Evolutionary conservation across 2,329 filamentous ascomycete species (phyloP).

Genomic region (Penicillium thymicola): DNA sequence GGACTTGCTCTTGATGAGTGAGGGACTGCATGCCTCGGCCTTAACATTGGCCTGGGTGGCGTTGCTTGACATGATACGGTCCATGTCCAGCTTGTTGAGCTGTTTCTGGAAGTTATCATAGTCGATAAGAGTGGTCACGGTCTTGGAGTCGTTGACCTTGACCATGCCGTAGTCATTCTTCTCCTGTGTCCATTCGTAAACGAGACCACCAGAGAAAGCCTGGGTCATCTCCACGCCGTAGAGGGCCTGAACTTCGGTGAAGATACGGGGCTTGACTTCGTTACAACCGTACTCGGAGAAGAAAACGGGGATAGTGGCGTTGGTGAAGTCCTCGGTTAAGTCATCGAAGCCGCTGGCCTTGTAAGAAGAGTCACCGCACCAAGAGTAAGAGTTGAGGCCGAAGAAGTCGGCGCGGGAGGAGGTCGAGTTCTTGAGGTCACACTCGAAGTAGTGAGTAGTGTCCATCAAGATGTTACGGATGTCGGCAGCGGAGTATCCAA

Average conservation of each 20-base stretch:
- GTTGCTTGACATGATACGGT: slow-evolving; percentile 61
- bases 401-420: slow-evolving; percentile 61
- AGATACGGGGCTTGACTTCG: slow-evolving; percentile 53
- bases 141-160: slow-evolving; percentile 56
- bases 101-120: slow-evolving; percentile 72
- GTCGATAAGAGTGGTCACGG: slow-evolving; percentile 59
- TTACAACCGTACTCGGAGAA: slow-evolving; percentile 69
- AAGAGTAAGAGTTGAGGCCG: slow-evolving; percentile 66
- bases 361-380: slow-evolving; percentile 60
- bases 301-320: slow-evolving; percentile 60
- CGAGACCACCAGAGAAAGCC: slow-evolving; percentile 56
- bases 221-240: slow-evolving; percentile 59
- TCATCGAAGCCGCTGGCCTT: slow-evolving; percentile 54
- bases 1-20: slow-evolving; percentile 61
- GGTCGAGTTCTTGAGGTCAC: slow-evolving; percentile 49
- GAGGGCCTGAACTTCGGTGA: slow-evolving; percentile 59
- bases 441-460: slow-evolving; percentile 61
- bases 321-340: slow-evolving; percentile 57
- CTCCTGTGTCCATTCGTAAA: slow-evolving; percentile 52
- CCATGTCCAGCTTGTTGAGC: slow-evolving; percentile 71
- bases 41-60: slow-evolving; percentile 53
- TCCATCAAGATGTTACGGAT: slow-evolving; percentile 59
- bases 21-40: slow-evolving; percentile 62
- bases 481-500: slow-evolving; percentile 67
- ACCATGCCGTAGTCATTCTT: slow-evolving; percentile 56